These are phyloP conservation scores for Umbelopsis vinacea DNA, from an alignment of 192 early-diverging fungal genomes.

Conservation along the genomic window DNA sequence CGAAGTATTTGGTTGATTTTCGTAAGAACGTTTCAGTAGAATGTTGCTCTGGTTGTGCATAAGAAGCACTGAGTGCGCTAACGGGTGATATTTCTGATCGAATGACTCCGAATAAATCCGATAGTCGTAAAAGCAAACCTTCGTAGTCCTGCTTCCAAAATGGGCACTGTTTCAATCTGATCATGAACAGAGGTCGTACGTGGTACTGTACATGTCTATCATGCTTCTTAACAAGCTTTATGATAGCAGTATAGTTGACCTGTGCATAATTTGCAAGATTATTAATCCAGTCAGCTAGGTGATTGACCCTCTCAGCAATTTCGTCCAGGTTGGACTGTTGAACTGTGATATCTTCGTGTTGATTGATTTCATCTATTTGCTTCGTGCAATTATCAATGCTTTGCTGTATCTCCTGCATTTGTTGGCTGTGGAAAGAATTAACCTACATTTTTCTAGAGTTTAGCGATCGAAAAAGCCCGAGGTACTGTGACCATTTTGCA, in stretches of 20 bases:
- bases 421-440: slow-evolving; percentile 70
- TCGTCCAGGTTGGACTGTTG: slow-evolving; percentile 10
- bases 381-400: slow-evolving; percentile 69
- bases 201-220: slow-evolving; percentile 81
- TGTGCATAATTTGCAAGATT: slow-evolving; percentile 74
- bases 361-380: slow-evolving; percentile 46
- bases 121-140: slow-evolving; percentile 79
- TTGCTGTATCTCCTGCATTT: slow-evolving; percentile 77
- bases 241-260: slow-evolving; percentile 78
- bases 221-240: slow-evolving; percentile 97
- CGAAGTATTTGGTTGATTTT: slow-evolving; percentile 92
- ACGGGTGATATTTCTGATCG: slow-evolving; percentile 41
- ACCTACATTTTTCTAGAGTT: slow-evolving; percentile 46
- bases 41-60: not conserved
- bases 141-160: slow-evolving; percentile 89
- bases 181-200: slow-evolving; percentile 73
- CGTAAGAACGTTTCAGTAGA: slow-evolving; percentile 66
- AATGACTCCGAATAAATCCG: slow-evolving; percentile 71
- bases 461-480: not conserved
- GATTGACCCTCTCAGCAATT: slow-evolving; percentile 54
- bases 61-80: not conserved
- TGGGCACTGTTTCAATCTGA: slow-evolving; percentile 74
- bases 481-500: not conserved
- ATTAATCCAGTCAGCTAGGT: slow-evolving; percentile 74
- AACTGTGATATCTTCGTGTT: slow-evolving; percentile 54